Evolutionary conservation across 345 rosid genomes (phyloP), one percentile per base, ranked within the genome.

Genomic region (Gossypium mustelinum): DNA sequence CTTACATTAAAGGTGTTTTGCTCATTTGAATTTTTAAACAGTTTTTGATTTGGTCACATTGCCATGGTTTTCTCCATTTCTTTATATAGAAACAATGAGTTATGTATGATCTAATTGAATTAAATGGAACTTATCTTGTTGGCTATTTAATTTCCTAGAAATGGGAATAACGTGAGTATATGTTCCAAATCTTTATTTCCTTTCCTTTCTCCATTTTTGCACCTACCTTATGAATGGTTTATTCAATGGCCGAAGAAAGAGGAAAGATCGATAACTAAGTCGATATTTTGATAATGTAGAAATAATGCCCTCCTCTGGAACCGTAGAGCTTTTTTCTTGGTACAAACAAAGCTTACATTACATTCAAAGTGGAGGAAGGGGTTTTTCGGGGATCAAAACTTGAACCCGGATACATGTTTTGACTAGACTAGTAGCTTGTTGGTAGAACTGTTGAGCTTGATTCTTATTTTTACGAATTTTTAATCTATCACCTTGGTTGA

Each of bases 381-480:
- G 41, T 34, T 5, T 34, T 34, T 34, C 41, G 41, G 41, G 41
- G 7, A 34, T 34, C 41, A 34, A 34, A 34, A 34, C 41, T 34
- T 34, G 41, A 34, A 34, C 41, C 41, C 41, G 7, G 7, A 5
- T 34, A 5, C 41, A 5, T 5, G 41, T 34, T 34, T 1, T 34
- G 41, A 34, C 41, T 34, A 34, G 41, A 34, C 41, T 34, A 34
- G 41, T 34, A 34, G 41, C 41, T 34, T 34, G 41, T 34, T 34
- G 41, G 41, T 34, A 16, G 1, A 11, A 52, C 20, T 61, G 6
- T 16, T 17, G 18, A 44, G 59, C 18, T 51, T 72, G 56, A 50
- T 50, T 58, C 64, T 78, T 58, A 8, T 55, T 63, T 2, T 11
- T 79, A 18, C 34, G 13, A 56, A 63, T 61, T 48, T 68, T 44